Evolutionary conservation across 768 basidiomycete species (phyloP).

Genomic region (Tricholoma hemisulphureum): DNA sequence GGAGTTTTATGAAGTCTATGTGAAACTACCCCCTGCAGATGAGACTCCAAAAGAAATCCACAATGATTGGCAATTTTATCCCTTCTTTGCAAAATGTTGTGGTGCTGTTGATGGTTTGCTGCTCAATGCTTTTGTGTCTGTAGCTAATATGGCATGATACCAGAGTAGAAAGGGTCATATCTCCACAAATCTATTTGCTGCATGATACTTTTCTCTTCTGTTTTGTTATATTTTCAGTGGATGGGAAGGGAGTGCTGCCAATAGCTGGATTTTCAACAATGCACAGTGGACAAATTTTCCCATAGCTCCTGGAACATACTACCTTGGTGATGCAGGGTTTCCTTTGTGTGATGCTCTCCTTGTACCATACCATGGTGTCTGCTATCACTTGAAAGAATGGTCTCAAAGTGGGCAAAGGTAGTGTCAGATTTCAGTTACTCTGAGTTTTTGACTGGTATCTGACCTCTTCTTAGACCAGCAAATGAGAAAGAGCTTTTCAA

Average conservation of each 20-base stretch:
- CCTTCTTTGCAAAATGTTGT: constrained; percentile 29
- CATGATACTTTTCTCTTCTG: constrained; percentile 29
- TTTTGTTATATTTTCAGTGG: constrained; percentile 40
- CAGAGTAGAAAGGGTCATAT: constrained; percentile 33
- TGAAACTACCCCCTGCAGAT: constrained; percentile 5
- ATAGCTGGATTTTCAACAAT: constrained; percentile 32
- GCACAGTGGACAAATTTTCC: constrained; percentile 25
- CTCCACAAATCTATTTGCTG: constrained; percentile 38
- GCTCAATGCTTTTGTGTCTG: constrained; percentile 19
- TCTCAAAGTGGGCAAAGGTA: constrained; percentile 6
- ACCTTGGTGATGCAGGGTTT: constrained; percentile 40
- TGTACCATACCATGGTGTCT: constrained; percentile 35
- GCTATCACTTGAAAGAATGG: constrained; percentile 32
- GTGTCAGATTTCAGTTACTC: not conserved
- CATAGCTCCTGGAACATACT: constrained; percentile 32
- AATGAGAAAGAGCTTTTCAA: constrained; percentile 42
- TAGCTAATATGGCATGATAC: constrained; percentile 8
- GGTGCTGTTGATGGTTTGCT: constrained; percentile 37
- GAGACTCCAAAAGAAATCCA: constrained; percentile 22
- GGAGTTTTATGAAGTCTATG: constrained; percentile 9
- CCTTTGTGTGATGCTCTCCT: constrained; percentile 32
- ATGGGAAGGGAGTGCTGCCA: constrained; percentile 40
- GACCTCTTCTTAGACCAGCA: constrained; percentile 24
- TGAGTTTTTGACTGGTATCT: too few species aligned
- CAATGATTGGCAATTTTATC: constrained; percentile 29